Base-by-base conservation (phyloP, 1,284 basidiomycete species). In the Ceratobasidium sp. region DNA sequence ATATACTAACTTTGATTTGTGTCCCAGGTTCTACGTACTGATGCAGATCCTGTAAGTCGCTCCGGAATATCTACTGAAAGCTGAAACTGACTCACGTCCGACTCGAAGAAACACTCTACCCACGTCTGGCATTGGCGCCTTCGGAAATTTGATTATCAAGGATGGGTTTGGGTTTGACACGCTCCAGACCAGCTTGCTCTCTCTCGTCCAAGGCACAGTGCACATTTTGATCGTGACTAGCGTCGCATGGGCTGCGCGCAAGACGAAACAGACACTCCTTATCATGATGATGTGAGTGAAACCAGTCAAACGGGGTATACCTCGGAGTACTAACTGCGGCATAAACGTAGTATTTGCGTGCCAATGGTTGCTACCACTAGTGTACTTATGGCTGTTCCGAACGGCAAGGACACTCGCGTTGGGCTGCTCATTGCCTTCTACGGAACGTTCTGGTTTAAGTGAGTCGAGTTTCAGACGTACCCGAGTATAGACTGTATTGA, bases 321-420 rank as follows among this genome's bases (percentile, higher is more conserved):
- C 36, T 11, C n/a, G 11, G 45, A n/a, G 36, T 29, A 41, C 57
- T 72, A n/a, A 72, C 36, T 6, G 19, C n/a, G 24, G 6, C 24
- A 15, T 19, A 41, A 41, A 41, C 50, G 33, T 50, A 72, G 69
- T 24, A 72, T 72, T 29, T 72, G 69, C 33, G 56, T 60, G 33
- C 69, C 69, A 41, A 72, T 72, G 69, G 69, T 72, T 48, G 69
- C 69, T 14, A 72, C 69, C 14, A 69, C 74, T 24, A 71, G 62
- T n/a, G 66, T 69, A 27, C 66, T 69, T 66, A 62, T 75, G 56
- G 59, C 74, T 56, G 62, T 64, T 53, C 57, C 36, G n/a, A 76
- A 54, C 11, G 66, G 65, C 41, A 60, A 59, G 29, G 33, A 44
- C 14, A 72, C 69, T 11, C 69, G 69, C n/a, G 73, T 72, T 22